Percentiles rank a stretch among this genome's conserved stretches.
Evolutionary conservation across 2,329 filamentous ascomycete species (phyloP).

Genomic region (Microthyrium microscopicum): DNA sequence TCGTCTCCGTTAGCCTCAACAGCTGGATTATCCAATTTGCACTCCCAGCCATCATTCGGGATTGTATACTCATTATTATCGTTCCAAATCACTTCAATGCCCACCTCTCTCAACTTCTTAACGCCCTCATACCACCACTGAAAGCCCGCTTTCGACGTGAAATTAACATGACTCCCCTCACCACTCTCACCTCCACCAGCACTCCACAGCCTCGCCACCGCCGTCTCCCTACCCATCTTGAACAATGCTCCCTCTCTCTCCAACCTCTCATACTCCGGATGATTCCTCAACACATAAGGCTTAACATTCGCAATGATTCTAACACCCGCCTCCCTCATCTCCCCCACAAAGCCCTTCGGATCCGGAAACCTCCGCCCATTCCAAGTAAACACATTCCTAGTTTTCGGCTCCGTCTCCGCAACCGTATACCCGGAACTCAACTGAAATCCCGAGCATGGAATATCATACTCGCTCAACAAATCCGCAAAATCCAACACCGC

Average conservation of each 20-base stretch:
- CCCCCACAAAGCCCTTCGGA: conserved; percentile 44
- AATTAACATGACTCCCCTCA: conserved; percentile 56
- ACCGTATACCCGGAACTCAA: conserved; percentile 60
- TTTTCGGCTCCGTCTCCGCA: conserved; percentile 49
- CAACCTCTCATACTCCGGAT: conserved; percentile 49
- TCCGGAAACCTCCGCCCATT: conserved; percentile 54
- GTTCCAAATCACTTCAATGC: conserved; percentile 63
- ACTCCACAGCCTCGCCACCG: conserved; percentile 51
- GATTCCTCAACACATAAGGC: conserved; percentile 50
- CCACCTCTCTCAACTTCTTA: conserved; percentile 40
- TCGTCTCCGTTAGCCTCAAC: conserved; percentile 12
- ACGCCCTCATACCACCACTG: conserved; percentile 59
- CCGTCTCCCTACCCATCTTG: conserved; percentile 36
- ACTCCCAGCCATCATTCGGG: conserved; percentile 47
- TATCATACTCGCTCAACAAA: conserved; percentile 46
- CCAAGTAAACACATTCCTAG: conserved; percentile 56
- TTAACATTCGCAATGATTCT: conserved; percentile 56
- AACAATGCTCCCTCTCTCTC: conserved; percentile 46
- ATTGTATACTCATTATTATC: conserved; percentile 64
- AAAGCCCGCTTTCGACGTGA: conserved; percentile 49
- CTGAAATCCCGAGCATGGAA: conserved; percentile 55
- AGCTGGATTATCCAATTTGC: conserved; percentile 32
- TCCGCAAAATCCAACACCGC: conserved; percentile 43
- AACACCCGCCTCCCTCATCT: conserved; percentile 48
- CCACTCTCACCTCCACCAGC: conserved; percentile 54